Conservation (phyloP, 1,139 yeast genomes). For the Suhomyces ambrosiae region DNA sequence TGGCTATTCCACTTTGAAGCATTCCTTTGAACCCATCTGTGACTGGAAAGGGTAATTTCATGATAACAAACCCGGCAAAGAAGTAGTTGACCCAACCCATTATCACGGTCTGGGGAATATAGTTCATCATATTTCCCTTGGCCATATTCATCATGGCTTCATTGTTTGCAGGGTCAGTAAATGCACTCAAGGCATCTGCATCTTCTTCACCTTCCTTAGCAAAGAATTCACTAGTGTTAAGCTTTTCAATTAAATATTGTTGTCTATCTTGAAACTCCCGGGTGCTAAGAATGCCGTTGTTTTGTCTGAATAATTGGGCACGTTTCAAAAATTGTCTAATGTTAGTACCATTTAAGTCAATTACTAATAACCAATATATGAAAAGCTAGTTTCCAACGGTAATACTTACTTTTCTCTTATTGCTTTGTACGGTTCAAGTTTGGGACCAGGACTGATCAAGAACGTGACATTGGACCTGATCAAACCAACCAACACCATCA, state of each 20-base stretch:
- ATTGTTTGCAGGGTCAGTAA: conserved; percentile 68
- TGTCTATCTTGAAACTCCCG: conserved; percentile 54
- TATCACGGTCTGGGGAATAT: conserved; percentile 86
- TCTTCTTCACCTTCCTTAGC: conserved; percentile 44
- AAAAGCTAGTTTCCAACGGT: no score
- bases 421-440: conserved; percentile 51
- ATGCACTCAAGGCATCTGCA: conserved; percentile 57
- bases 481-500: conserved; percentile 90
- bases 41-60: conserved; percentile 61
- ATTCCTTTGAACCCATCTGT: conserved; percentile 88
- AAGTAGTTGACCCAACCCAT: conserved; percentile 97
- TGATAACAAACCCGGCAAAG: conserved; percentile 88
- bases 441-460: conserved; percentile 60
- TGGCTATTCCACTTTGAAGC: conserved; percentile 86
- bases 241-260: conserved; percentile 41
- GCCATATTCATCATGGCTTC: conserved; percentile 82
- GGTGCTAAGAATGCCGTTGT: conserved; percentile 47
- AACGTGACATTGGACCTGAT: conserved; percentile 69
- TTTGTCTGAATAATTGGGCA: conserved; percentile 54
- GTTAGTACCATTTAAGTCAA: conserved; percentile 11
- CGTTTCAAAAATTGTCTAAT: conserved; percentile 54
- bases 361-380: no score
- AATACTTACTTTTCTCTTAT: conserved; percentile 60
- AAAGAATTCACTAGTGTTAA: conserved; percentile 54
- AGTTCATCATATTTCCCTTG: conserved; percentile 78